phyloP scores from a whole-genome alignment of 805 yeast genomes.

The Metschnikowia cerradonensis region DNA sequence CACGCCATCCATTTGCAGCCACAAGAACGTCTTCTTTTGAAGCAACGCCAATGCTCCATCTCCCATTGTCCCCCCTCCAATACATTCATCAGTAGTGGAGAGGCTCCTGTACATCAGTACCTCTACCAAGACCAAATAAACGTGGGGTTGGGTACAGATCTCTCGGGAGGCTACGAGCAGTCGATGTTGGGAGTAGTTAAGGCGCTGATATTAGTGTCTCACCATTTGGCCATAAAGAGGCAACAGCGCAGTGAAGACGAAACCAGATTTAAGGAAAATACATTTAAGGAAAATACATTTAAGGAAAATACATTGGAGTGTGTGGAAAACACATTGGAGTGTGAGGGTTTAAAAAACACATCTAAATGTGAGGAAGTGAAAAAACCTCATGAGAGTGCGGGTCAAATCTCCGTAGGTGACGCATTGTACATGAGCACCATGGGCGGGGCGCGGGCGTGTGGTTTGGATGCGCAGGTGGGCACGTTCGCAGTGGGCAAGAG shows the following conservation, averaged over 20 bases:
- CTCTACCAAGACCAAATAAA: constrained; percentile 61
- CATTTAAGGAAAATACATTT: too few relatives aligned
- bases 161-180: constrained; percentile 41
- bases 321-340: too few relatives aligned
- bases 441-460: constrained; percentile 83
- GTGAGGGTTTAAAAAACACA: too few relatives aligned
- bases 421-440: constrained; percentile 77
- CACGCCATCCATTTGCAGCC: constrained; percentile 79
- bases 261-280: too few relatives aligned
- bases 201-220: constrained; percentile 36
- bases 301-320: too few relatives aligned
- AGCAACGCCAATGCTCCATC: constrained; percentile 58
- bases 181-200: constrained; percentile 35
- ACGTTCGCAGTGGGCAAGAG: constrained; percentile 71
- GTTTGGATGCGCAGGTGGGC: constrained; percentile 57
- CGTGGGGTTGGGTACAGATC: constrained; percentile 60
- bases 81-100: constrained; percentile 84
- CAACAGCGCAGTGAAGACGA: too few relatives aligned
- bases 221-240: constrained; percentile 34
- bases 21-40: constrained; percentile 58
- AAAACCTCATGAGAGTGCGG: too few relatives aligned
- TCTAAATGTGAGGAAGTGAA: too few relatives aligned
- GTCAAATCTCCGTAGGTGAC: constrained; percentile 39
- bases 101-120: constrained; percentile 62
- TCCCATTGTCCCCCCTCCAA: constrained; percentile 94